Evolutionary conservation across 148 eudicot genomes (phyloP).

Genomic region (Nyssa sinensis): DNA sequence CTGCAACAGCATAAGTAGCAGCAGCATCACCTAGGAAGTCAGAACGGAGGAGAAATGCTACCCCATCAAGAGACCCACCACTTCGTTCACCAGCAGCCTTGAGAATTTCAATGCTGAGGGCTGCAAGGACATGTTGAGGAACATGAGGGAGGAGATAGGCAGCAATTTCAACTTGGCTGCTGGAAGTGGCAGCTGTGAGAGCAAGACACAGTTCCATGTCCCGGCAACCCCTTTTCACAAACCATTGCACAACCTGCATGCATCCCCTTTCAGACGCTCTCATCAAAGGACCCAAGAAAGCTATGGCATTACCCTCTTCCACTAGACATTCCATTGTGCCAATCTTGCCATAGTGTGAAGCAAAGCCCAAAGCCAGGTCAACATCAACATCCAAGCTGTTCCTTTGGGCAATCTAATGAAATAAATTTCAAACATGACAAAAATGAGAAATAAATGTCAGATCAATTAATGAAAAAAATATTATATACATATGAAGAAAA

Average conservation of each 20-base stretch:
- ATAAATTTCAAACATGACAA: neutral
- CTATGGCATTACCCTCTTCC: slow-evolving; percentile 93
- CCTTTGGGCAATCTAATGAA: slow-evolving; percentile 81
- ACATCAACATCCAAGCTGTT: slow-evolving; percentile 97
- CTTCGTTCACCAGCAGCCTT: slow-evolving; percentile 97
- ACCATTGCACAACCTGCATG: slow-evolving; percentile 88
- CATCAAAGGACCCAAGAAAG: slow-evolving; percentile 96
- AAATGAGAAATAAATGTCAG: slow-evolving; percentile 5
- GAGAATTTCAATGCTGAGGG: slow-evolving; percentile 91
- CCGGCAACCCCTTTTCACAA: slow-evolving; percentile 84
- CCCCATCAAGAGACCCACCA: slow-evolving; percentile 90
- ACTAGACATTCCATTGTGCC: slow-evolving; percentile 95
- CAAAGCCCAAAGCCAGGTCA: slow-evolving; percentile 93
- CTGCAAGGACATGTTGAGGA: slow-evolving; percentile 89
- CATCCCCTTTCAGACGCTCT: slow-evolving; percentile 93
- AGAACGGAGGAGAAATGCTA: slow-evolving; percentile 78
- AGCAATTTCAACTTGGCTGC: slow-evolving; percentile 79
- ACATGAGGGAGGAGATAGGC: slow-evolving; percentile 93
- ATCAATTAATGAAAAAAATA: neutral
- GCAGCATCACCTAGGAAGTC: slow-evolving; percentile 80
- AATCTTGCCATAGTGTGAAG: slow-evolving; percentile 87
- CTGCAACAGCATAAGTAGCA: slow-evolving; percentile 83
- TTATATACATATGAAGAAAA: too few species aligned
- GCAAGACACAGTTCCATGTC: slow-evolving; percentile 99
- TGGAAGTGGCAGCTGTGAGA: slow-evolving; percentile 94